These are phyloP conservation scores for Mycena albidolilacea DNA, from an alignment of 768 basidiomycete genomes.

Conservation along the genomic window DNA sequence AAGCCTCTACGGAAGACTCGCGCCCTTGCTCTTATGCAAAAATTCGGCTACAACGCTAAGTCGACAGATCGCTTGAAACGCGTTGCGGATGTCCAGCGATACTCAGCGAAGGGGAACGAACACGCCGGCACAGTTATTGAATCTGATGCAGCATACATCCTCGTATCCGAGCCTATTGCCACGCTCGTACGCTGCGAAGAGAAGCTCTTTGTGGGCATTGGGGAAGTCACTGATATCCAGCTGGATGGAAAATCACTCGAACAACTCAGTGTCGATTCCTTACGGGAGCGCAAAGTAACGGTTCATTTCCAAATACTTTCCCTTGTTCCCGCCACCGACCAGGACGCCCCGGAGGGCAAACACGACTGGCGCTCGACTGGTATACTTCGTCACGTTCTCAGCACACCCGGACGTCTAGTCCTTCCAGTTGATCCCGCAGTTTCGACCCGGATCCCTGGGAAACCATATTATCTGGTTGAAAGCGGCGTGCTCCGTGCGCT, in stretches of 20 bases:
- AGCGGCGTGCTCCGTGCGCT: slow-evolving; percentile 41
- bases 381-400: slow-evolving; percentile 6
- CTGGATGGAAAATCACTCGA: slow-evolving; percentile 40
- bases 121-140: neutral
- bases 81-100: slow-evolving; percentile 2
- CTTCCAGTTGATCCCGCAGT: slow-evolving; percentile 45
- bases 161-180: slow-evolving; percentile 46
- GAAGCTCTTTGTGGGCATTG: slow-evolving; percentile 47
- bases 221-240: slow-evolving; percentile 45
- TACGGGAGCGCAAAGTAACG: slow-evolving; percentile 40
- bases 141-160: slow-evolving; percentile 14
- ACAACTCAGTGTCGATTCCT: slow-evolving; percentile 35
- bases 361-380: slow-evolving; percentile 47
- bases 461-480: slow-evolving; percentile 45
- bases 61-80: slow-evolving; percentile 12
- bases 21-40: slow-evolving; percentile 12
- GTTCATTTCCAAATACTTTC: slow-evolving; percentile 45
- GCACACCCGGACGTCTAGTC: slow-evolving; percentile 41
- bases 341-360: slow-evolving; percentile 38
- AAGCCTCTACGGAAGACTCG: slow-evolving; percentile 8
- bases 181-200: slow-evolving; percentile 43
- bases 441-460: slow-evolving; percentile 18
- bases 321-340: slow-evolving; percentile 37
- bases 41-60: neutral
- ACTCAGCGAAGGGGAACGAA: neutral